Evolutionary conservation across 73 alveolate species (phyloP).

Genomic region (Tetrahymena malaccensis): DNA sequence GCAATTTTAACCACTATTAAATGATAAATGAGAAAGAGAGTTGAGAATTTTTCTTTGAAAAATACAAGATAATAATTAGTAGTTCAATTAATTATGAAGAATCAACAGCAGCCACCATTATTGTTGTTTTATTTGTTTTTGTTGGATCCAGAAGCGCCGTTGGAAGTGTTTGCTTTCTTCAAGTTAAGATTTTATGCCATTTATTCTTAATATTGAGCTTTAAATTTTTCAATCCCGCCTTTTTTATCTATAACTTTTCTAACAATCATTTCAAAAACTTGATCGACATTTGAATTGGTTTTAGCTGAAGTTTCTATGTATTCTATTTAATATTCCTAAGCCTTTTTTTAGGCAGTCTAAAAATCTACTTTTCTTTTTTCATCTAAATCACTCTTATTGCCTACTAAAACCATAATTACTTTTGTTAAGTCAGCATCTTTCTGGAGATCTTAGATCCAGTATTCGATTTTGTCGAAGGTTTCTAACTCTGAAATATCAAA

Average conservation of each 20-base stretch:
- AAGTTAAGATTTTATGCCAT: background rate
- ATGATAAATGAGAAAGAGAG: background rate
- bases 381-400: conserved; percentile 33
- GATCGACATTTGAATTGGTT: background rate
- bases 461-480: conserved; percentile 51
- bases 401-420: conserved; percentile 31
- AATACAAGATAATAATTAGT: background rate
- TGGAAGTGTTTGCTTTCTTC: background rate
- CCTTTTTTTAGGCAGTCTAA: background rate
- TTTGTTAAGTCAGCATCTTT: conserved; percentile 36
- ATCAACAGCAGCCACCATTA: background rate
- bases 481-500: conserved; percentile 61
- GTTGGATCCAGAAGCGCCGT: background rate
- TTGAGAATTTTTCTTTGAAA: background rate
- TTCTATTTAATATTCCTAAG: background rate
- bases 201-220: background rate
- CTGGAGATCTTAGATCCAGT: conserved; percentile 64
- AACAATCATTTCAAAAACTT: background rate
- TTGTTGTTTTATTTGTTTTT: background rate
- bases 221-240: background rate
- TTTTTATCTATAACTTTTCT: background rate
- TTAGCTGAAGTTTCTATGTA: background rate
- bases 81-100: background rate
- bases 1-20: too few species aligned
- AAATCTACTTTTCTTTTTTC: background rate